These are phyloP conservation scores for Thymus mandschuricus DNA, from an alignment of 257 asterid genomes.

Conservation along the genomic window DNA sequence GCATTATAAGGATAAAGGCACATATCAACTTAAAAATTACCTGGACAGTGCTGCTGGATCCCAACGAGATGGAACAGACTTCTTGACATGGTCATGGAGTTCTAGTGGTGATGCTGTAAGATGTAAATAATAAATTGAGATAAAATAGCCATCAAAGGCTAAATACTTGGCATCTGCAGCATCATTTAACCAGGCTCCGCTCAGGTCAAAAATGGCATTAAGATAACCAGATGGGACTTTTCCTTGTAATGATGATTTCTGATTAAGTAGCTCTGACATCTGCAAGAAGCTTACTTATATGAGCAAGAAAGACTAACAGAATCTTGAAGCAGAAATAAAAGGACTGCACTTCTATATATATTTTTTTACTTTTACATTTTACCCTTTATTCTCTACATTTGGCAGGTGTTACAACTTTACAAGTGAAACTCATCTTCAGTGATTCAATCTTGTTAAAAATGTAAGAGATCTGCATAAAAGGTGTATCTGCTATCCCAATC, in stretches of 20 bases:
- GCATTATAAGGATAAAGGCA: slow-evolving; percentile 3
- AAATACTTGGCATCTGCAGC: slow-evolving; percentile 81
- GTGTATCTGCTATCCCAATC: not conserved
- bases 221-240: slow-evolving; percentile 95
- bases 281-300: slow-evolving; percentile 43
- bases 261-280: slow-evolving; percentile 98
- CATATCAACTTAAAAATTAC: slow-evolving; percentile 39
- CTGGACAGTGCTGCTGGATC: slow-evolving; percentile 90
- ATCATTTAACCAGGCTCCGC: slow-evolving; percentile 93
- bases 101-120: slow-evolving; percentile 81
- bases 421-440: slow-evolving; percentile 6
- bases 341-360: not conserved
- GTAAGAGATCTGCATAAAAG: not conserved
- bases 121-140: slow-evolving; percentile 84
- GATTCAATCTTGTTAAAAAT: not conserved
- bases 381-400: not conserved
- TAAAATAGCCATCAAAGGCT: slow-evolving; percentile 92
- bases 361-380: not conserved
- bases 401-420: slow-evolving; percentile 14
- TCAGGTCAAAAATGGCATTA: slow-evolving; percentile 85
- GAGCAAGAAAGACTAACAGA: slow-evolving; percentile 27
- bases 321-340: slow-evolving; percentile 10
- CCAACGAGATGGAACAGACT: slow-evolving; percentile 91
- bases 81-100: slow-evolving; percentile 89
- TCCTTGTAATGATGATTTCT: slow-evolving; percentile 84